A percentile compares a stretch with the other conserved stretches of the same genome.
Evolutionary conservation across 2,329 filamentous ascomycete species (phyloP).

Genomic region (Microcera coccophila): DNA sequence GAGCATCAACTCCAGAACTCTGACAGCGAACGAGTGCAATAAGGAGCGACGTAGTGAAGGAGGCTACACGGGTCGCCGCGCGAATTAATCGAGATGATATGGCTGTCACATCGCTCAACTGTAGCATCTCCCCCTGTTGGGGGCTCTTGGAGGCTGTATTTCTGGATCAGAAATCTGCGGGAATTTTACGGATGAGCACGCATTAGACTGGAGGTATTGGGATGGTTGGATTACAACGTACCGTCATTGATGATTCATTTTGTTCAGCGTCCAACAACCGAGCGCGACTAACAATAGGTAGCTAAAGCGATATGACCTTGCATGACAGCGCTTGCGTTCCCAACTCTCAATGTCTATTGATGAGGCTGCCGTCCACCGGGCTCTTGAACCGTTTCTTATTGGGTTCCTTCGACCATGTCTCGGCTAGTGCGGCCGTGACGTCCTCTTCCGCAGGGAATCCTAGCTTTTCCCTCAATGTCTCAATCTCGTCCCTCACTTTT

Average conservation of each 20-base stretch:
- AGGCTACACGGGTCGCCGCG: no score
- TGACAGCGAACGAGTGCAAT: background rate
- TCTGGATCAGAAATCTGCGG: conserved; percentile 15
- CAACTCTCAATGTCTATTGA: conserved; percentile 37
- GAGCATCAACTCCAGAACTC: background rate
- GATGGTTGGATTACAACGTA: conserved; percentile 16
- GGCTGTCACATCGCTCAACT: no score
- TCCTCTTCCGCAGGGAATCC: conserved; percentile 77
- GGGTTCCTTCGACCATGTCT: conserved; percentile 68
- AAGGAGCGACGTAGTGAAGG: background rate
- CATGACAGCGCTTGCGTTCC: background rate
- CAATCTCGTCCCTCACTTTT: conserved; percentile 72
- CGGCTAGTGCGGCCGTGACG: conserved; percentile 68
- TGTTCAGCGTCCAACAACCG: conserved; percentile 2
- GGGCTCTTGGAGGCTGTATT: background rate
- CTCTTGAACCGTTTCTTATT: conserved; percentile 48
- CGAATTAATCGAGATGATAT: no score
- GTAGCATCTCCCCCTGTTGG: background rate
- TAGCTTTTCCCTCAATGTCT: conserved; percentile 67
- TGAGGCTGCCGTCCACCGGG: conserved; percentile 50
- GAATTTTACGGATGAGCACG: conserved; percentile 20
- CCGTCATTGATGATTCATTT: conserved; percentile 8
- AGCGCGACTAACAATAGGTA: conserved; percentile 15
- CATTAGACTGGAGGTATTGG: conserved; percentile 20
- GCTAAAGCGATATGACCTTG: conserved; percentile 6